Base-by-base conservation (phyloP, 1,284 basidiomycete genomes). In the Ganoderma boninense region DNA sequence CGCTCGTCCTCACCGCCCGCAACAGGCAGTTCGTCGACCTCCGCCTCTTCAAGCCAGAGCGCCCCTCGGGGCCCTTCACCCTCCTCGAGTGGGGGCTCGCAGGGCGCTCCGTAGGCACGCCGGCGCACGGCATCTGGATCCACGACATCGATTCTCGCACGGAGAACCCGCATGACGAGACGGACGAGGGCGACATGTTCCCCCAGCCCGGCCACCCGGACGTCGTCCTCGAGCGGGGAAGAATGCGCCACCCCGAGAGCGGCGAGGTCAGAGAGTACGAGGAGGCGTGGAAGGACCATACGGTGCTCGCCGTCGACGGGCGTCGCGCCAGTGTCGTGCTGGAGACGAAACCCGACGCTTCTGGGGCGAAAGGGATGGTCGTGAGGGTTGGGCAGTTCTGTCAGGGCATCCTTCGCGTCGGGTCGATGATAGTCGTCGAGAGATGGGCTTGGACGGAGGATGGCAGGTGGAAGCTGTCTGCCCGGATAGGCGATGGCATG, bases 111-210 rank as follows among this genome's bases (percentile, higher is more conserved):
- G 69, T 74, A 14, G 71, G 73, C 29, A 69, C 69, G 26, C 32
- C 61, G 18, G 52, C 54, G 0, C 71, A 69, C 40, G 73, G 73
- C 26, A 61, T 69, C 23, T 74, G 73, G 73, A 64, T 69, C 57
- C 73, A 74, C 66, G 73, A 74, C 26, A 72, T 74, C 52, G 71
- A 71, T 42, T 74, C 73, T n/a, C 71, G 68, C 64, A 74, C 69
- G 20, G 57, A 38, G 46, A 46, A 69, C 11, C 70, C 73, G 2
- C 67, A 68, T 13, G 65, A 59, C 35, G 71, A 70, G 56, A 13
- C 5, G 23, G 73, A 74, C 68, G 71, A 70, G 44, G 73, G 73
- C 23, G 71, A 68, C 59, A 71, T 63, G 61, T 60, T 18, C 23
- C 73, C 73, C 8, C 71, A 74, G 40, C 71, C 71, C 13, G 65